Evolutionary conservation across 2,329 filamentous ascomycete species (phyloP), one percentile per base, ranked within the genome.

Genomic region (Arachnomyces sp.): DNA sequence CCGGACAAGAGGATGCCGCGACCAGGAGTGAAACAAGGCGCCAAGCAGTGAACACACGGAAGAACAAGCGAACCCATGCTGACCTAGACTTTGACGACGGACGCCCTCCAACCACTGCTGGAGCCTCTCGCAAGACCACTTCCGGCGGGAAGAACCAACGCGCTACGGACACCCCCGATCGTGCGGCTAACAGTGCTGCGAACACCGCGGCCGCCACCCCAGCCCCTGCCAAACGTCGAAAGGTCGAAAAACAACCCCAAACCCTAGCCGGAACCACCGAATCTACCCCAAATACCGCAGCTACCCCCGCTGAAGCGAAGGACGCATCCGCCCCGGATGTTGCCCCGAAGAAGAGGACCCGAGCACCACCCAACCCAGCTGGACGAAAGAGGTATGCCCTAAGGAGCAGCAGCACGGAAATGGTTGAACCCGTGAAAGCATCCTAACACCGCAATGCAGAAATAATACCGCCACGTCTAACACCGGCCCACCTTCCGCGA

Each of bases 1-100:
- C 84, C 46, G 74, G 84, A 33, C 74, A 92, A 40, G 88, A 89
- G 38, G 84, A 94, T 59, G 84, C 84, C 14, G 84, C 86, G 9
- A 81, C 84, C 42, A 79, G 89, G 51, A 92, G 86, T 59, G 88
- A 93, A 56, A 81, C 82, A 28, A 76, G 86, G 48, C 87, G 90
- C 56, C 87, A 94, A 61, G 84, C 86, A 15, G 72, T 89, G 45
- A 74, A 81, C 47, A 83, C 82, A 31, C 84, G 84, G 55, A 86
- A 84, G 58, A 83, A 79, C 47, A 76, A 77, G 48, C 82, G 79
- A 54, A 78, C 82, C 33, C 79, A 83, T 44, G 85, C 76, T 28
- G 87, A 93, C 47, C 85, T 83, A 0, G 87, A 94, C 53, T 79
- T 81, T 48, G 87, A 94, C 49, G 87, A 93, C 37, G 49, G 54